A percentile compares a stretch with the other conserved stretches of the same genome.
These are phyloP conservation scores for Hydnomerulius pinastri DNA, from an alignment of 768 basidiomycete species.

Conservation along the genomic window DNA sequence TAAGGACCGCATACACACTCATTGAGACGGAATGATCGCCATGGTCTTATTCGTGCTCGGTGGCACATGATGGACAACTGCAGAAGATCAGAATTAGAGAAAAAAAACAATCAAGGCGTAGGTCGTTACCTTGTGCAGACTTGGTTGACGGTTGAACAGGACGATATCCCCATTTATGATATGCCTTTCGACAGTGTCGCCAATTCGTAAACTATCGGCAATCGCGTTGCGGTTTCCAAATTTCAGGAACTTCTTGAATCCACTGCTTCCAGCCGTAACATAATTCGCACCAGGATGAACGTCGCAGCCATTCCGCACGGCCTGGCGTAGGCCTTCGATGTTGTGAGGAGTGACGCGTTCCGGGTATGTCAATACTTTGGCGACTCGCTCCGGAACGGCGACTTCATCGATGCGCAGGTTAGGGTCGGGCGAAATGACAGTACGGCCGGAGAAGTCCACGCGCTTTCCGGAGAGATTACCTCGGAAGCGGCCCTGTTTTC, in stretches of 20 bases:
- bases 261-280: conserved; percentile 75
- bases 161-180: conserved; percentile 95
- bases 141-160: conserved; percentile 97
- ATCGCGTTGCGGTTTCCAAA: conserved; percentile 81
- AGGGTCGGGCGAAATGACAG: conserved; percentile 99
- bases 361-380: conserved; percentile 93
- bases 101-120: neutral
- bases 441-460: conserved; percentile 97
- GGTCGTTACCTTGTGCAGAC: conserved; percentile 81
- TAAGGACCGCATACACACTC: conserved; percentile 99
- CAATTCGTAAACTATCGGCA: conserved; percentile 80
- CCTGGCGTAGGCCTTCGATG: conserved; percentile 70
- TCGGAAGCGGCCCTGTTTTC: conserved; percentile 98
- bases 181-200: conserved; percentile 95
- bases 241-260: conserved; percentile 85
- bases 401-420: conserved; percentile 98
- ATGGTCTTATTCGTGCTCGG: conserved; percentile 92
- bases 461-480: conserved; percentile 98
- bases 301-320: conserved; percentile 86
- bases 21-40: conserved; percentile 96
- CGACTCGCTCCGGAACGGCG: conserved; percentile 93
- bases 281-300: conserved; percentile 96
- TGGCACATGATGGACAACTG: conserved; percentile 99
- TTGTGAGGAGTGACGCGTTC: conserved; percentile 94
- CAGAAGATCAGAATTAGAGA: conserved; percentile 6